A percentile compares a stretch with the other conserved stretches of the same genome.
Conservation (phyloP, 192 early-diverging fungal genomes). For the Coemansia sp. region DNA sequence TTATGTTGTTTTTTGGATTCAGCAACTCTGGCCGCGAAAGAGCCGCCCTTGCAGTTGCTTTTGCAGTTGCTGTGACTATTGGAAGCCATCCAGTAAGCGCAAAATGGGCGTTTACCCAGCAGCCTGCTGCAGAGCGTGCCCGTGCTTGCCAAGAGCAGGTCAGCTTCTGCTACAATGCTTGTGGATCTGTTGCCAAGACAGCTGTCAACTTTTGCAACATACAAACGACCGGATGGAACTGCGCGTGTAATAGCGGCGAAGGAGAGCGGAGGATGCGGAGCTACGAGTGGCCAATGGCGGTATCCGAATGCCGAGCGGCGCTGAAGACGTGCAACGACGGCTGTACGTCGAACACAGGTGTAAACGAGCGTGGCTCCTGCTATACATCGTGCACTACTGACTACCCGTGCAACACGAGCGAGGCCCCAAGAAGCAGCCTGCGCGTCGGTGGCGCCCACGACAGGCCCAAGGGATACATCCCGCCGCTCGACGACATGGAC, state of each 20-base stretch:
- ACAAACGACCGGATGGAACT: conserved; percentile 54
- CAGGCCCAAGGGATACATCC: conserved; percentile 41
- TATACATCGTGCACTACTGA: conserved; percentile 35
- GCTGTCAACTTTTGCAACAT: conserved; percentile 52
- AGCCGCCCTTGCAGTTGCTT: neutral
- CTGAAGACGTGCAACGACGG: conserved; percentile 29
- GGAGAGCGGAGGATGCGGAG: conserved; percentile 23
- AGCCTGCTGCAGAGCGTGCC: conserved; percentile 39
- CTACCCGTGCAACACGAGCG: conserved; percentile 44
- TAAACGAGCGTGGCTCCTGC: conserved; percentile 26
- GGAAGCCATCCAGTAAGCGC: conserved; percentile 14
- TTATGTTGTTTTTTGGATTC: neutral
- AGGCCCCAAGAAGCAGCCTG: conserved; percentile 41
- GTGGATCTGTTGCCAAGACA: conserved; percentile 36
- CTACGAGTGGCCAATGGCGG: conserved; percentile 45
- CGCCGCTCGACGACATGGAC: conserved; percentile 40
- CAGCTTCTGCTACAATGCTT: conserved; percentile 52
- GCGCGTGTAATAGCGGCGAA: conserved; percentile 25
- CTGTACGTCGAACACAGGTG: conserved; percentile 20
- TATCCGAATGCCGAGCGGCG: conserved; percentile 45
- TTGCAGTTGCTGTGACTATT: neutral
- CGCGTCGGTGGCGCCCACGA: conserved; percentile 34
- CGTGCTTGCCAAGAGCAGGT: conserved; percentile 50
- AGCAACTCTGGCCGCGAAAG: neutral
- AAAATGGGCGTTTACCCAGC: conserved; percentile 44